Evolutionary conservation across 2,329 filamentous ascomycete genomes (phyloP), one percentile per base, ranked within the genome.

Genomic region (Fonsecaea erecta): DNA sequence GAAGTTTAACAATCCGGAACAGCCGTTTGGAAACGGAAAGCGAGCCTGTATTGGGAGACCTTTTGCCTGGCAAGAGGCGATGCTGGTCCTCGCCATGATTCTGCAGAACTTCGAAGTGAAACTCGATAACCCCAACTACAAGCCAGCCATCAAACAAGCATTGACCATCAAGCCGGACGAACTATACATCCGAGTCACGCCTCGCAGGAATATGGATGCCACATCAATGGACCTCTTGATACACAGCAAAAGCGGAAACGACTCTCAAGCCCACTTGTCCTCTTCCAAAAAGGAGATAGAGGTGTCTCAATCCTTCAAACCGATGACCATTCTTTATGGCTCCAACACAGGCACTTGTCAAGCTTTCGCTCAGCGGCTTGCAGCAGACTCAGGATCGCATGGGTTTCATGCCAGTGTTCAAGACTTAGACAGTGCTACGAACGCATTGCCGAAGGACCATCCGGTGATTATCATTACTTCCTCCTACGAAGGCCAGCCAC

Each of bases 341-440:
- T 90, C 88, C 21, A 91, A 92, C 73, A 87, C 86, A 1, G 90
- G 90, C 0, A 93, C 90, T 1, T 92, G 90, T 74, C 87, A 92
- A 74, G 81, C 86, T 1, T 81, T 92, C 54, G 87, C 90, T 0
- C 83, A 88, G 66, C 80, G 84, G 21, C 74, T 92, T 11, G 87
- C 87, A 3, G 60, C 67, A 1, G 48, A 61, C 18, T 61, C 60
- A 2, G 30, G 58, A 24, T 35, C 74, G 5, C 85, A 84, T 6
- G 79, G 79, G 2, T 77, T 88, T 1, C 78, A 74, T 2, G 84
- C 85, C 7, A 79, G 78, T 3, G 77, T 88, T 1, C 80, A 83
- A 18, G 81, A 83, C 1, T 75, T 93, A 46, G 88, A 93, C 72
- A 79, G 82, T 0, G 88, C 86, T 0, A 85, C 84, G 24, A 82